Evolutionary conservation across 768 basidiomycete species (phyloP), one percentile per base, ranked within the genome.

Genomic region (Suillus fuscotomentosus): DNA sequence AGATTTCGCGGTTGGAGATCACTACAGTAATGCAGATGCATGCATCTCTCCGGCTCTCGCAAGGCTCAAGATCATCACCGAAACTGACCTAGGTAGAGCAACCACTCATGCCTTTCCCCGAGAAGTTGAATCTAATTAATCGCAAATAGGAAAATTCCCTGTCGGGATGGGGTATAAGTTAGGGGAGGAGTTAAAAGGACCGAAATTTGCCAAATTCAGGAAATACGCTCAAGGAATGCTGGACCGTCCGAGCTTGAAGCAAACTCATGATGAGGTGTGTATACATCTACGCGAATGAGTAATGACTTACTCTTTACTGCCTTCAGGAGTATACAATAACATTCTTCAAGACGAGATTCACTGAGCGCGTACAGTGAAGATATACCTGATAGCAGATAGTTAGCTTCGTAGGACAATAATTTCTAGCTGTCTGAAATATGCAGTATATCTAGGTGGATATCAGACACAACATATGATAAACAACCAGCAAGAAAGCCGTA

Each of bases 21-120:
- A 83, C 59, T 90, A 81, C 72, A 85, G 82, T 36, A 83, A 83
- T 61, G 88, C 88, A 4, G 89, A 89, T 68, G 83, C 84, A 31
- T 83, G 82, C 1, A 72, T 87, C 36, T 77, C 80, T 7, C 88
- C 89, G 6, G 83, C 86, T 76, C 69, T 89, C 11, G 84, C 79
- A 3, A 74, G 85, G 8, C 65, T 81, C 43, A 78, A 83, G 51
- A 62, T 84, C 1, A 0, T 34, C 9, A 67, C 84, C 22, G 76
- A 75, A 71, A 80, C 84, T 62, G 85, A 86, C 50, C 43, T 84
- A 20, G 53, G 53, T 54, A 53, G 5, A 34, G 27, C 9, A 31
- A 1, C 10, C 9, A 20, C 10, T 31, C 27, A 15, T 17, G 5
- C 53, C 31, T 20, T 34, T 27, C 6, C 10, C 20, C 10, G 20